Percentiles rank a stretch among this genome's conserved stretches.
Conservation (phyloP, 108 stramenopile species). For the Cyclostephanos tholiformis region DNA sequence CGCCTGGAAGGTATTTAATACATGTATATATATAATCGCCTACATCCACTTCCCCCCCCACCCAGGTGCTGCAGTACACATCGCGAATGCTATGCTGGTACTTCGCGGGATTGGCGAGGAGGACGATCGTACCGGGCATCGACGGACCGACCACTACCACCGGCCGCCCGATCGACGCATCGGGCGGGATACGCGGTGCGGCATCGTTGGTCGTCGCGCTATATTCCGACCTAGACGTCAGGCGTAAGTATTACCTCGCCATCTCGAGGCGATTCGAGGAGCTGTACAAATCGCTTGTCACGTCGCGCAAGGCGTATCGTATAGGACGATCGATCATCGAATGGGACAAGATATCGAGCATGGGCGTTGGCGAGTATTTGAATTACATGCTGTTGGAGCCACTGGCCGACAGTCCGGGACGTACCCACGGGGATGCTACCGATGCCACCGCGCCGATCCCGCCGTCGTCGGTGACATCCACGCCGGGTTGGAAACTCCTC, state of each 20-base stretch:
- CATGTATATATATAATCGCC: no score
- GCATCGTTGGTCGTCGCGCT: background rate
- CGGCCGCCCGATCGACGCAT: slow-evolving; percentile 1
- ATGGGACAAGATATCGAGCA: slow-evolving; percentile 56
- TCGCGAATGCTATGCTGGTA: slow-evolving; percentile 68
- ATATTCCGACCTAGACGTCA: background rate
- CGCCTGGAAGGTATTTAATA: no score
- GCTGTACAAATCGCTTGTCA: slow-evolving; percentile 61
- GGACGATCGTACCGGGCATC: background rate
- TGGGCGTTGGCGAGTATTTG: slow-evolving; percentile 58
- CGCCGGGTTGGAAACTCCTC: slow-evolving; percentile 57
- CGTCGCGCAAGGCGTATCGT: slow-evolving; percentile 78
- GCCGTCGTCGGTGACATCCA: slow-evolving; percentile 3
- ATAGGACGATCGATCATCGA: slow-evolving; percentile 75
- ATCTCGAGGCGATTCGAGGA: slow-evolving; percentile 44
- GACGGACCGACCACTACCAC: background rate
- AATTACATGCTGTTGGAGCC: slow-evolving; percentile 40
- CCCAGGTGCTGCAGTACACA: slow-evolving; percentile 60
- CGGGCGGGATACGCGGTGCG: background rate
- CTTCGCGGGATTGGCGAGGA: slow-evolving; percentile 42
- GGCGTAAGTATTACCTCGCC: slow-evolving; percentile 10
- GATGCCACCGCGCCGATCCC: background rate
- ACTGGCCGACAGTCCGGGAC: slow-evolving; percentile 12
- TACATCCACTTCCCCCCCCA: background rate
- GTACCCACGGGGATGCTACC: background rate